phyloP scores from a whole-genome alignment of 1,139 yeast genomes.

The Chernovozyma aurita region DNA sequence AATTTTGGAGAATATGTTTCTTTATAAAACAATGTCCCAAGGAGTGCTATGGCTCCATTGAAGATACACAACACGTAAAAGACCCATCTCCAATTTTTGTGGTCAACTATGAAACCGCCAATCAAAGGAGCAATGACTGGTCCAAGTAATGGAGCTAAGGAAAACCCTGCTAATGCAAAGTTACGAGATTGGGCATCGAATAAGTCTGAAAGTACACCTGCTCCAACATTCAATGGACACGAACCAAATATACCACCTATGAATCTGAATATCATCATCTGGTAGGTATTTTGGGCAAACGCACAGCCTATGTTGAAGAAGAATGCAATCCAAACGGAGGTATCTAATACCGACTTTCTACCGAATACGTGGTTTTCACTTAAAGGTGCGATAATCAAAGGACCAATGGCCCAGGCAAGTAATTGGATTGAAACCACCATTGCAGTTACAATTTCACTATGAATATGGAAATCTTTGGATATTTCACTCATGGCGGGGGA shows the following conservation, averaged over 20 bases:
- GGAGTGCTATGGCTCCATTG: constrained; percentile 43
- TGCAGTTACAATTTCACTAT: constrained; percentile 25
- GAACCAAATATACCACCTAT: constrained; percentile 31
- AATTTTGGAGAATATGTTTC: constrained; percentile 62
- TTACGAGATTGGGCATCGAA: constrained; percentile 50
- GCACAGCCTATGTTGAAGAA: constrained; percentile 40
- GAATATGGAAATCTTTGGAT: constrained; percentile 29
- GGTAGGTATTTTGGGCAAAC: constrained; percentile 33
- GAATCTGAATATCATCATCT: constrained; percentile 38
- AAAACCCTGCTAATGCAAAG: constrained; percentile 55
- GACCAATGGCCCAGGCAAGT: constrained; percentile 47
- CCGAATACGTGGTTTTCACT: constrained; percentile 42
- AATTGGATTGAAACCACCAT: constrained; percentile 44
- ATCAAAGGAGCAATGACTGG: constrained; percentile 35
- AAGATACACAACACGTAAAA: constrained; percentile 57
- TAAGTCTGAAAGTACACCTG: constrained; percentile 64
- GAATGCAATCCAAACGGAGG: constrained; percentile 32
- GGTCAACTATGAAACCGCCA: constrained; percentile 23
- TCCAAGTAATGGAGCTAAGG: constrained; percentile 50
- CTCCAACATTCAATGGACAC: constrained; percentile 57
- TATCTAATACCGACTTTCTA: constrained; percentile 35
- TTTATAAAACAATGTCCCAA: constrained; percentile 39
- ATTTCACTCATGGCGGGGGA: constrained; percentile 41
- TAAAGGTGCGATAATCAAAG: constrained; percentile 40
- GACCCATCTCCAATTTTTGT: constrained; percentile 52